Evolutionary conservation across 2,329 filamentous ascomycete genomes (phyloP).

Genomic region (Sclerotinia nivalis): DNA sequence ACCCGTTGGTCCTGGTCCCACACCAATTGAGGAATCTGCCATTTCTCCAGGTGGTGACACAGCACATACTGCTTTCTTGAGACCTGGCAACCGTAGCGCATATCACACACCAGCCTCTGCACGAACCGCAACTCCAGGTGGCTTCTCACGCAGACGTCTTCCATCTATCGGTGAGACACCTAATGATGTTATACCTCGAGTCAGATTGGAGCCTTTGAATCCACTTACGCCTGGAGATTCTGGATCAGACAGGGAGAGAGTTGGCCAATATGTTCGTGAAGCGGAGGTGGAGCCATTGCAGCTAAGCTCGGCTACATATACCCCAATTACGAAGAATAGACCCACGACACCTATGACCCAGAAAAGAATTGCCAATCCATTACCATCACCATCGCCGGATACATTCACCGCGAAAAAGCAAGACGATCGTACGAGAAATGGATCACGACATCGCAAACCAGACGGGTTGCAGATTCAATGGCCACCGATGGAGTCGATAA

Average conservation of each 20-base stretch:
- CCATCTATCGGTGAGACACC: conserved; percentile 76
- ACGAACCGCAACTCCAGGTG: conserved; percentile 60
- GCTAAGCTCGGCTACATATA: conserved; percentile 43
- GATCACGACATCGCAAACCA: conserved; percentile 77
- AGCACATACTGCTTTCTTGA: conserved; percentile 64
- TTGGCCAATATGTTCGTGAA: conserved; percentile 37
- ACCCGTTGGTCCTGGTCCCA: conserved; percentile 77
- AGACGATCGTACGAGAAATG: conserved; percentile 61
- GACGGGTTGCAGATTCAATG: conserved; percentile 68
- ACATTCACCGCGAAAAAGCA: conserved; percentile 64
- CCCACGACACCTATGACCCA: conserved; percentile 67
- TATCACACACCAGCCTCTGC: conserved; percentile 71
- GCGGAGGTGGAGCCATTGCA: conserved; percentile 42
- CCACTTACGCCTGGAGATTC: conserved; percentile 48
- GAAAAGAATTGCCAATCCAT: conserved; percentile 52
- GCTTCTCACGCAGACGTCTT: conserved; percentile 64
- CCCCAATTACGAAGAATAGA: conserved; percentile 49
- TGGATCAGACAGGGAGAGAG: conserved; percentile 49
- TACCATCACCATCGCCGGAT: conserved; percentile 69
- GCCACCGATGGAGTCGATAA: conserved; percentile 52
- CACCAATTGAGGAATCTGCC: conserved; percentile 81
- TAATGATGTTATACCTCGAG: conserved; percentile 49
- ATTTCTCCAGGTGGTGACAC: conserved; percentile 69
- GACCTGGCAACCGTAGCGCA: conserved; percentile 66
- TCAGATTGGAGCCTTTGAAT: conserved; percentile 45